Evolutionary conservation across 108 stramenopile species (phyloP).

Genomic region (Parmales sp.): DNA sequence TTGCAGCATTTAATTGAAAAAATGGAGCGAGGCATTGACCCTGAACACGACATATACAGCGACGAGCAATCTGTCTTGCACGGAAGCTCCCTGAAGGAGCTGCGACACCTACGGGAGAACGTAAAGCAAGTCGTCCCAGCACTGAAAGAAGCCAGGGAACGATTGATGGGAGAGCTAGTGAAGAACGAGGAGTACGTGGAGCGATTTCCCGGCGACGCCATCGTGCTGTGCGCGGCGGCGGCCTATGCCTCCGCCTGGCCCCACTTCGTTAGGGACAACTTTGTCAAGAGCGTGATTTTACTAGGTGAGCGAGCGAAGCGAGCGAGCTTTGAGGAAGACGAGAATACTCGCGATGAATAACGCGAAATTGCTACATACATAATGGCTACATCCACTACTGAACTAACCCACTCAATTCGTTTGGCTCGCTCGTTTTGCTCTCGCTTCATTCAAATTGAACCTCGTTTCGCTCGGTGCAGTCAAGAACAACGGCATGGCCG

Average conservation of each 20-base stretch:
- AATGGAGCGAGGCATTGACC: not conserved
- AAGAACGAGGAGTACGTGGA: not conserved
- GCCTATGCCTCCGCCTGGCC: conserved; percentile 1
- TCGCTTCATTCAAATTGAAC: too few species aligned
- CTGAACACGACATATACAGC: not conserved
- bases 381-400: too few species aligned
- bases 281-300: not conserved
- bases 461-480: not conserved
- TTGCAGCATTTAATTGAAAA: not conserved
- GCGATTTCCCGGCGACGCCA: not conserved
- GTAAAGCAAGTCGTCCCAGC: not conserved
- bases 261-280: not conserved
- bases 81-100: not conserved
- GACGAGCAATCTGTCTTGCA: not conserved
- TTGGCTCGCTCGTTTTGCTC: too few species aligned
- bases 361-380: not conserved
- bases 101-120: not conserved
- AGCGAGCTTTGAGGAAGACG: not conserved
- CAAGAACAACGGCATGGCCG: not conserved
- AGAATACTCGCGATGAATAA: not conserved
- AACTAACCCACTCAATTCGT: too few species aligned
- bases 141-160: not conserved
- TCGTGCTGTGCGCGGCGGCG: not conserved
- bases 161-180: not conserved
- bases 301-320: too few species aligned